Evolutionary conservation across 192 early-diverging fungal genomes (phyloP).

Genomic region (Globomyces pollinis-pini): DNA sequence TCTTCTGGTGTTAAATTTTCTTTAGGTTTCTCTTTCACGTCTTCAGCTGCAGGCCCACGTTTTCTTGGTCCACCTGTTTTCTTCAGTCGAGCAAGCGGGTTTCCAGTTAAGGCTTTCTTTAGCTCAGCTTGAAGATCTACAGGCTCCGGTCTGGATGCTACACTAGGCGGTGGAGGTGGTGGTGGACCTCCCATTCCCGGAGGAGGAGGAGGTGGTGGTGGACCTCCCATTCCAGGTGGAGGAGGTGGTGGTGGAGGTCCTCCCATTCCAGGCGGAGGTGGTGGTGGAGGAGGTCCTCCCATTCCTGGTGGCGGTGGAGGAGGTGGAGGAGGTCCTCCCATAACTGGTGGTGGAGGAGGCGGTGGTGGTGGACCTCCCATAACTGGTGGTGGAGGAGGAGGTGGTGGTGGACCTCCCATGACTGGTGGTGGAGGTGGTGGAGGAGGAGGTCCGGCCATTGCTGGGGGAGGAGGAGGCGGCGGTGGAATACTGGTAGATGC

Average conservation of each 20-base stretch:
- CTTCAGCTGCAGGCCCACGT: background rate
- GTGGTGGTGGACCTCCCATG: conserved; percentile 3
- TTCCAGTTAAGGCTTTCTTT: conserved; percentile 5
- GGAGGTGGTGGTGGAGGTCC: conserved; percentile 22
- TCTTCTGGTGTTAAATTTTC: background rate
- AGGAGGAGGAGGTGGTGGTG: conserved; percentile 14
- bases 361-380: conserved; percentile 4
- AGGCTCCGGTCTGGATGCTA: background rate
- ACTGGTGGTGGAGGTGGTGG: background rate
- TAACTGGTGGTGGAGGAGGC: conserved; percentile 6
- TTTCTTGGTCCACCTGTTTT: conserved; percentile 4
- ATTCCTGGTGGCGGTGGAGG: conserved; percentile 18
- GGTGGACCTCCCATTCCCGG: conserved; percentile 16
- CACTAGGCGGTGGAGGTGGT: conserved; percentile 13
- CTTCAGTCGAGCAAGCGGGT: background rate
- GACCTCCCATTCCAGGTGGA: conserved; percentile 18
- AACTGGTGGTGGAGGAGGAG: conserved; percentile 21
- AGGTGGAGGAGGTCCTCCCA: conserved; percentile 22
- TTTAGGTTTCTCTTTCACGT: background rate
- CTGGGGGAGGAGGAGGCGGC: conserved; percentile 27
- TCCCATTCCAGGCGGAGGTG: conserved; percentile 34
- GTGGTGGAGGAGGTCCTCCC: conserved; percentile 22
- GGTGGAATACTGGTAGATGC: no score
- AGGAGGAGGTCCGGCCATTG: conserved; percentile 6
- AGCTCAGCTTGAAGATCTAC: conserved; percentile 2